Base-by-base conservation (phyloP, 495 filamentous ascomycete species). In the Penicillium goetzii region DNA sequence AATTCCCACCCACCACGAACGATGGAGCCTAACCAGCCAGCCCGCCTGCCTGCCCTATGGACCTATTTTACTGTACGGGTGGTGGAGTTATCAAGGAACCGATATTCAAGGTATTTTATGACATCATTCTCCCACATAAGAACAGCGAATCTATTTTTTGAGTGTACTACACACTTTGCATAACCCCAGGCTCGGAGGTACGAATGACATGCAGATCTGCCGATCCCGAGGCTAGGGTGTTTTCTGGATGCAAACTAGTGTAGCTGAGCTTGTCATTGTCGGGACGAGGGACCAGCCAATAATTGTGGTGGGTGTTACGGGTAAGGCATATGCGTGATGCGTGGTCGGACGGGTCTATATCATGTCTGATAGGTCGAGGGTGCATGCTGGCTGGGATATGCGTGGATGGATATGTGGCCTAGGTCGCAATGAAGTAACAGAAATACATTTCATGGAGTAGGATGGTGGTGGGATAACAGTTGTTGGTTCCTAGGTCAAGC, bases 251-350 rank as follows among this genome's bases (percentile, higher is more conserved):
- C 9, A 14, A 19, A 25, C 28, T 47, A 10, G n/a, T 32, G n/a
- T 17, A 3, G 14, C 26, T 5, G 10, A n/a, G 19, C 19, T 34
- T 28, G 49, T 47, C 28, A 64, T 56, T 64, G 50, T 52, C 53
- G 62, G 62, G 52, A 15, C 23, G 51, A 2, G 11, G 28, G 40
- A 43, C 62, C 62, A 56, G 62, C 57, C 57, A 64, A 56, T 56
- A n/a, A 21, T 45, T 34, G 40, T 11, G 23, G 38, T 45, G 1
- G 59, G n/a, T 6, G 21, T 2, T 30, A 9, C 6, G 15, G 30
- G 30, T 10, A 21, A 8, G n/a, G 52, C 10, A 34, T 7, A 34
- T 30, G 14, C 26, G 23, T 51, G 6, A 1, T 23, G 47, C 23
- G 14, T 26, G 6, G 47, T 21, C 12, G 12, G 11, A 30, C 23